Evolutionary conservation across 345 rosid species (phyloP), one percentile per base, ranked within the genome.

Genomic region (Corymbia maculata): DNA sequence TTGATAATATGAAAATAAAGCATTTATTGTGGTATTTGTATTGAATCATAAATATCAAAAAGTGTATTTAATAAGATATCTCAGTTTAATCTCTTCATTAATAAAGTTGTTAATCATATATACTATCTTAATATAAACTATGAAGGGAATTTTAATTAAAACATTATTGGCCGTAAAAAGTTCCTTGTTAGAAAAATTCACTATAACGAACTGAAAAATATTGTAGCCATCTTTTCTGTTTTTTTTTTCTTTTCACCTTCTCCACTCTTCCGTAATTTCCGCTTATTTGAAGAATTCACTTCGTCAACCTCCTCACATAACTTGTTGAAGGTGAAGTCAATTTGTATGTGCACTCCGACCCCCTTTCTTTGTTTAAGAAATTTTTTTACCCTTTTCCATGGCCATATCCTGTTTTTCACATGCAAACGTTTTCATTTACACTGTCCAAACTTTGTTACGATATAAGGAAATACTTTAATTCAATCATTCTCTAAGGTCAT

Each of bases 1-100:
- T 24, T 26, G n/a, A 59, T 59, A 26, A 59, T 59, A 59, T 59
- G 24, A 59, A 24, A 59, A n/a, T 26, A 59, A 26, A 59, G 14
- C 24, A 59, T 59, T 59, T 59, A 26, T 26, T 26, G 7, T 59
- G 66, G 7, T 26, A 59, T 24, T 0, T 24, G 30, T 59, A 5
- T 59, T 59, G 66, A 59, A 59, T 59, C 66, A 26, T 26, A 26
- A 53, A 59, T 59, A 59, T 59, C 66, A 26, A 59, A 26, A 24
- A 59, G 1, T 59, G 30, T 11, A 59, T 0, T 0, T 24, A 10
- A 59, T 59, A 14, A 59, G 66, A 24, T 59, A 1, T 59, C 13
- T 0, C 66, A 59, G 14, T 59, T 59, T 0, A 57, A 2, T 57
- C 66, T 57, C 66, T 24, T 57, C n/a, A 57, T 24, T 57, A 57